These are phyloP conservation scores for Grifola frondosa DNA, from an alignment of 1,284 basidiomycete genomes.

Conservation along the genomic window DNA sequence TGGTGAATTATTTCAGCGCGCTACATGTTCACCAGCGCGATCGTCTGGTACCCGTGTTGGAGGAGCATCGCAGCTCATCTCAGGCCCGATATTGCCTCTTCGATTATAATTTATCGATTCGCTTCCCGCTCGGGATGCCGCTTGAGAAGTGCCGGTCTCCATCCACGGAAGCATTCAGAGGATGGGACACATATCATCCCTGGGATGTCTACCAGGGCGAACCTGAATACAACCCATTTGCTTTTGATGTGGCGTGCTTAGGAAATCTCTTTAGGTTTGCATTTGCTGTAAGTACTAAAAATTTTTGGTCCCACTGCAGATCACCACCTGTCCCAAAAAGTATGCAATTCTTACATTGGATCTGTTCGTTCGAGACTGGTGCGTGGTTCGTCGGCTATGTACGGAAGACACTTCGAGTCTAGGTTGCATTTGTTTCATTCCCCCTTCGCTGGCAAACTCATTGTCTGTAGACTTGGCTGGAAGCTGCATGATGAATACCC, in stretches of 20 bases:
- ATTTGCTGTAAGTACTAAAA: slow-evolving; percentile 10
- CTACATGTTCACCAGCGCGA: too few species aligned
- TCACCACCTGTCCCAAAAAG: too few species aligned
- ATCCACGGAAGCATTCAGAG: neutral
- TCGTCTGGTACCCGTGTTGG: too few species aligned
- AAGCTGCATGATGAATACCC: too few species aligned
- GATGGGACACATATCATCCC: slow-evolving; percentile 1
- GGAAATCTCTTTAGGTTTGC: slow-evolving; percentile 7
- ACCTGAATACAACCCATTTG: slow-evolving; percentile 12
- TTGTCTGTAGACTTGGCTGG: too few species aligned
- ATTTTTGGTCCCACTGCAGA: too few species aligned
- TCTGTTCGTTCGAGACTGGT: too few species aligned
- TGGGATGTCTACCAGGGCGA: slow-evolving; percentile 5
- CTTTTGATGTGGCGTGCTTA: slow-evolving; percentile 11
- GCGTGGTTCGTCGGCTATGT: too few species aligned
- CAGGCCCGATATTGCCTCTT: slow-evolving; percentile 7
- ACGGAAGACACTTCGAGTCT: too few species aligned
- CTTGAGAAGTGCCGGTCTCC: slow-evolving; percentile 8
- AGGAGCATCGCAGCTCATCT: neutral
- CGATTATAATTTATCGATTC: slow-evolving; percentile 13
- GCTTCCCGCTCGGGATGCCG: neutral
- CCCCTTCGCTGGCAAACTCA: too few species aligned
- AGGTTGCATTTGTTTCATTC: too few species aligned
- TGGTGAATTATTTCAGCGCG: slow-evolving; percentile 3
- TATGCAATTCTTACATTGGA: too few species aligned